Base-by-base conservation (phyloP, 2,329 filamentous ascomycete genomes). In the Nannizziopsis arthrosporioides region DNA sequence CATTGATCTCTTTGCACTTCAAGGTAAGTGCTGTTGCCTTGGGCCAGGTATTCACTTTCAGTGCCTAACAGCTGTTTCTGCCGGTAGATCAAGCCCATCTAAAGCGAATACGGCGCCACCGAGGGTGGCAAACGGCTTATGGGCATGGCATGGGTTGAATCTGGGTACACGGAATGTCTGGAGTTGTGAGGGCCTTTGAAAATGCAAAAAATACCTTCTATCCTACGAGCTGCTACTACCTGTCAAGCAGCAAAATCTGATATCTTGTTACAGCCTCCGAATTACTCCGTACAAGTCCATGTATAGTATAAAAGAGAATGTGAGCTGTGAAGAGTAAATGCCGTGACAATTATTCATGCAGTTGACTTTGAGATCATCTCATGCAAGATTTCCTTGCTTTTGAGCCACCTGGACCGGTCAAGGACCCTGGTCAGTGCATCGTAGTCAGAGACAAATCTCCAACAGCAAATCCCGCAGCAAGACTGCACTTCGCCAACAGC, bases 1-100 rank as follows among this genome's bases (percentile, higher is more conserved):
- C 90, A 47, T 70, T 98, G 55, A 98, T 96, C 59, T 86, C 87
- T 2, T 75, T 98, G 54, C 92, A 98, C 71, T 98, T 98, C 75
- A 98, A 98, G 82, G 80, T 80, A 63, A 41, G 57, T 42, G 38
- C 18, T 31, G 17, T 44, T 7, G 1, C 9, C n/a, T 8, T n/a
- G 14, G 18, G 7, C 12, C 8, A 22, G 2, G 12, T 44, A 9
- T 30, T 36, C 39, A 45, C 45, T n/a, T 30, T 46, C 31, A 46
- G 19, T n/a, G 15, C 14, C 14, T 15, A 30, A 42, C 19, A 8
- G 32, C 37, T 52, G 31, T 39, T 3, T 27, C 22, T 27, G 7
- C 22, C 22, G 4, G 52, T 39, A 55, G 75, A 74, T 74, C 59
- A 74, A 74, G 59, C 71, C 71, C 42, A 73, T 74, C 52, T 74